These are phyloP conservation scores for Trichoderma harzianum DNA, from an alignment of 2,329 filamentous ascomycete species.

Conservation along the genomic window DNA sequence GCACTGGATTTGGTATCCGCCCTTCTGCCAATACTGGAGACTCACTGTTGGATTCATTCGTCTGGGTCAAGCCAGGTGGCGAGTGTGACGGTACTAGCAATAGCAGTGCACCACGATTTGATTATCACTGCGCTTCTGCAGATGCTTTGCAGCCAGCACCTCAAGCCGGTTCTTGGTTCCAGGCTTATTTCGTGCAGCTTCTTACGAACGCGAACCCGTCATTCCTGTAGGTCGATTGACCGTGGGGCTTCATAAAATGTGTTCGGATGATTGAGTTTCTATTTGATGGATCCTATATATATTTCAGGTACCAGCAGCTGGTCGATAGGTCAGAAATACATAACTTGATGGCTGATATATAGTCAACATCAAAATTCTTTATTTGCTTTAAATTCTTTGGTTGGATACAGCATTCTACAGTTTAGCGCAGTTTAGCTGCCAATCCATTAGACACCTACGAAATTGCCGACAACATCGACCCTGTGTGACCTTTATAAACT, in stretches of 20 bases:
- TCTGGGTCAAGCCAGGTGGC: slow-evolving; percentile 2
- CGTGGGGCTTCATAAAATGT: not conserved
- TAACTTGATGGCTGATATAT: not conserved
- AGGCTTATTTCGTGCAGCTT: slow-evolving; percentile 9
- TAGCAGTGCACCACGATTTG: not conserved
- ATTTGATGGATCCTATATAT: not conserved
- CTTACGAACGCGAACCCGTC: slow-evolving; percentile 9
- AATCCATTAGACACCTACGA: not conserved
- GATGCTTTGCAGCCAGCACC: slow-evolving; percentile 8
- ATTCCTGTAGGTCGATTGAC: not conserved
- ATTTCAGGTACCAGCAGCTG: not conserved
- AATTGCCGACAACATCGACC: not conserved
- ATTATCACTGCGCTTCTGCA: not conserved
- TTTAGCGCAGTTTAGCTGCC: not conserved
- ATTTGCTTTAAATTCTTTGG: not conserved
- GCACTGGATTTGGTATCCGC: slow-evolving; percentile 4
- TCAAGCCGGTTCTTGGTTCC: slow-evolving; percentile 6
- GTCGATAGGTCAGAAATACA: not conserved
- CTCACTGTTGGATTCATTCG: not conserved
- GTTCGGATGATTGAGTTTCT: not conserved
- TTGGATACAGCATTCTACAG: not conserved
- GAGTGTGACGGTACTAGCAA: slow-evolving; percentile 9
- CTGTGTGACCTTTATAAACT: not conserved
- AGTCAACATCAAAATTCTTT: not conserved
- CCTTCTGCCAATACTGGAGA: not conserved